These are phyloP conservation scores for Isochrysis galbana DNA, from an alignment of 78 protist genomes.

Conservation along the genomic window DNA sequence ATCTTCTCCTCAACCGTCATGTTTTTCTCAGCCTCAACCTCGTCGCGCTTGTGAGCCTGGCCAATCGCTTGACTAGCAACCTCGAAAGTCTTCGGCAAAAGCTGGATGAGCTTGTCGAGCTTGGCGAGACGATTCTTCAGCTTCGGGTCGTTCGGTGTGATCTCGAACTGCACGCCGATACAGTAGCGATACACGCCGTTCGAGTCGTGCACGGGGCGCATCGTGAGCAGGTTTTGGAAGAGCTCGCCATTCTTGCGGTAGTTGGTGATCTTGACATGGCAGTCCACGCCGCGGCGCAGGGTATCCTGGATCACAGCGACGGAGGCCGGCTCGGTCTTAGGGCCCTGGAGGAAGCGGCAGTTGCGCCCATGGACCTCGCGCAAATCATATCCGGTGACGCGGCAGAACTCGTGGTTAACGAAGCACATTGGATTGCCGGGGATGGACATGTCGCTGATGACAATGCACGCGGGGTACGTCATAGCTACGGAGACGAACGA, in stretches of 20 bases:
- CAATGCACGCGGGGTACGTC: not conserved
- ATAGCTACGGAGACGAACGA: not conserved
- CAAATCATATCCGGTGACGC: not conserved
- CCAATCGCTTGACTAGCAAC: not conserved
- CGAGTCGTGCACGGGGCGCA: slow-evolving; percentile 11
- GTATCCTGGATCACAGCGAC: not conserved
- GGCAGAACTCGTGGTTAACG: not conserved
- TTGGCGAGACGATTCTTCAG: not conserved
- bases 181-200: not conserved
- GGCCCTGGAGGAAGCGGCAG: slow-evolving; percentile 43
- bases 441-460: not conserved
- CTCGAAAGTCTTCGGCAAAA: not conserved
- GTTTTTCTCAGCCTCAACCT: not conserved
- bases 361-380: slow-evolving; percentile 26
- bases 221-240: not conserved
- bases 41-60: not conserved
- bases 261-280: not conserved
- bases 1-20: not conserved
- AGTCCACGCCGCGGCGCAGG: not conserved
- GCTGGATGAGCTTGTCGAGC: not conserved
- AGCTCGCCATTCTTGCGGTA: slow-evolving; percentile 11
- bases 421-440: slow-evolving; percentile 9
- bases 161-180: slow-evolving; percentile 25
- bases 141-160: not conserved
- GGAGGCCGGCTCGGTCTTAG: not conserved